A percentile compares a stretch with the other conserved stretches of the same genome.
Evolutionary conservation across 306 rosid species (phyloP).

Genomic region (Casuarina glauca): DNA sequence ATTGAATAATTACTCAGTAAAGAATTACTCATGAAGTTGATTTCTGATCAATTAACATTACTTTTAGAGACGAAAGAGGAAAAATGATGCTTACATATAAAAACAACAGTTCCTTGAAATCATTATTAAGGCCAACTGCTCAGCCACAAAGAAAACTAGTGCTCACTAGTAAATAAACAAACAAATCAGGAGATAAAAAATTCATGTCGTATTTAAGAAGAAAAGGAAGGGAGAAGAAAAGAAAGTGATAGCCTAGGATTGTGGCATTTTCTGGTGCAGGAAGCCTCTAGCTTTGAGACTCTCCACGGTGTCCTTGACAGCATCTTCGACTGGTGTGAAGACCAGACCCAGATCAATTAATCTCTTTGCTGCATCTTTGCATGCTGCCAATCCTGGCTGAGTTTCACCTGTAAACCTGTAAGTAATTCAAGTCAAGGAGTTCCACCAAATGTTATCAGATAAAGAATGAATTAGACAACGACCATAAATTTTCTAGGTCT

Average conservation of each 20-base stretch:
- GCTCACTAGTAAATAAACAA: constrained; percentile 20
- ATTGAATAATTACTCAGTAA: constrained; percentile 2
- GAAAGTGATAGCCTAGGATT: constrained; percentile 1
- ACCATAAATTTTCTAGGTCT: neutral
- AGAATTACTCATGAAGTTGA: constrained; percentile 4
- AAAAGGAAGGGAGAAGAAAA: neutral
- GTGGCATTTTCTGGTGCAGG: constrained; percentile 28
- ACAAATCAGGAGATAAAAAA: neutral
- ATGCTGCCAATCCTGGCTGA: constrained; percentile 65
- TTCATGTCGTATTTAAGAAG: neutral
- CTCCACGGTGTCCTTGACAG: constrained; percentile 62
- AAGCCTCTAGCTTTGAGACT: constrained; percentile 68
- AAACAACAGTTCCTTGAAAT: constrained; percentile 25
- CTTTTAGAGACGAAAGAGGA: constrained; percentile 29
- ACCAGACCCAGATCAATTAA: constrained; percentile 64
- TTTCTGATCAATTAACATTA: constrained; percentile 15
- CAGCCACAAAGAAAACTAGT: too few species aligned
- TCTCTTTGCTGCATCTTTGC: constrained; percentile 71
- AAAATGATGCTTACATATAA: constrained; percentile 20
- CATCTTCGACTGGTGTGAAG: constrained; percentile 72
- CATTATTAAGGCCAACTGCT: constrained; percentile 26
- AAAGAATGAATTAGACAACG: neutral
- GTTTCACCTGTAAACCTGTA: constrained; percentile 73
- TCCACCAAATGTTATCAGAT: neutral
- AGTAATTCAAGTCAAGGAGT: constrained; percentile 21